Base-by-base conservation (phyloP, 2,329 filamentous ascomycete genomes). In the Chrysoporthe deuterocubensis region DNA sequence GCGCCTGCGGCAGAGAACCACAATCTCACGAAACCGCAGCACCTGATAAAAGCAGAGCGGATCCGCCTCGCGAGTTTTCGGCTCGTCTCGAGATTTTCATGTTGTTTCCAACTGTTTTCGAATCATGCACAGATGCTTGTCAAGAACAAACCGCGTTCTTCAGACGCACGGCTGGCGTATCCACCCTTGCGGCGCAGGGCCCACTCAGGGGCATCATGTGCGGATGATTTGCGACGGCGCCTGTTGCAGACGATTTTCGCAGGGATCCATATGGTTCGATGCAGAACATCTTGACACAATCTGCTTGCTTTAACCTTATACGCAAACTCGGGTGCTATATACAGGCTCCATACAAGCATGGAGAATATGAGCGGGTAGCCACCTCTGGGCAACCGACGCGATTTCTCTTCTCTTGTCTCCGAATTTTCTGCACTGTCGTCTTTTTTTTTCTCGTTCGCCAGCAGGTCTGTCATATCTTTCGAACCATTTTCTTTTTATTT, bases 121-220 rank as follows among this genome's bases (percentile, higher is more conserved):
- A 57, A 13, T 13, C 34, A 57, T 37, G 54, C 46, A 16, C 46
- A 18, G 37, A 63, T 54, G 46, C 46, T 26, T 54, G 46, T 26
- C 34, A 16, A 4, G 16, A 50, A 18, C 44, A 21, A 32, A 11
- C 34, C 11, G 13, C 4, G 8, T 32, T 16, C 5, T 18, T 13
- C 50, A 32, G n/a, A 37, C 48, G n/a, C 61, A 52, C n/a, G 46
- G 61, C 48, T 26, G 34, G 37, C 16, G n/a, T 26, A 26, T 37
- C 37, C 46, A 43, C 46, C 32, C 21, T 54, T 48, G 54, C 61
- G 21, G 46, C 7, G 32, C 48, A 18, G 32, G 9, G 32, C 62
- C 62, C 66, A 68, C 66, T 62, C 66, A 68, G 66, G 66, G 66
- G 66, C 46, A 56, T 61, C 63, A 68, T 63, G 58, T 68, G 66